phyloP scores from a whole-genome alignment of 805 yeast genomes.

The Teunomyces gatunensis region DNA sequence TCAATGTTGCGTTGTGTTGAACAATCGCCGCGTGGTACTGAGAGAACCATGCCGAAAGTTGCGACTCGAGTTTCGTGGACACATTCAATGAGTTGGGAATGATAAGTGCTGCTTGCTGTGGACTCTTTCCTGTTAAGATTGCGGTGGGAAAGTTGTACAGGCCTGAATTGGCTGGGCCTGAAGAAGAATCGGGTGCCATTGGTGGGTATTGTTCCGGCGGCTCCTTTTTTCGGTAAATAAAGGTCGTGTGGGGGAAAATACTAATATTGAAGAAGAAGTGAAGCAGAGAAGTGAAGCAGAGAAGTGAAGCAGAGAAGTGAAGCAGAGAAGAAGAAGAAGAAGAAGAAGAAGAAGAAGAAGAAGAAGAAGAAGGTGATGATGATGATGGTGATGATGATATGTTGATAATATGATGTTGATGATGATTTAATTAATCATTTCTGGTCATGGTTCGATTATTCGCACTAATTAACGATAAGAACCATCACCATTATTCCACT shows the following conservation, averaged over 20 bases:
- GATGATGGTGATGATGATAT: too few species aligned
- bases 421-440: too few species aligned
- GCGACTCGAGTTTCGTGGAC: conserved; percentile 26
- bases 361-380: too few species aligned
- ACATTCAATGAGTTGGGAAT: conserved; percentile 34
- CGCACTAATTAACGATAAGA: too few species aligned
- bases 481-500: too few species aligned
- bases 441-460: too few species aligned
- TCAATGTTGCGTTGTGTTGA: conserved; percentile 19
- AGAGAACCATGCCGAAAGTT: conserved; percentile 34
- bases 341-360: too few species aligned
- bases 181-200: conserved; percentile 3
- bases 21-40: conserved; percentile 16
- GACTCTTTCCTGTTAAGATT: conserved; percentile 41
- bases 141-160: conserved; percentile 27
- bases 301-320: neutral
- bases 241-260: neutral
- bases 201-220: conserved; percentile 1
- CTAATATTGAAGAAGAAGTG: neutral
- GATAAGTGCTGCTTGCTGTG: conserved; percentile 39
- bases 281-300: neutral
- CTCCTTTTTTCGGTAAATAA: neutral
- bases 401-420: too few species aligned
- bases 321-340: neutral
- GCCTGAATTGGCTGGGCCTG: conserved; percentile 6